Evolutionary conservation across 2,329 filamentous ascomycete genomes (phyloP).

Genomic region (Colletotrichum australisinense): DNA sequence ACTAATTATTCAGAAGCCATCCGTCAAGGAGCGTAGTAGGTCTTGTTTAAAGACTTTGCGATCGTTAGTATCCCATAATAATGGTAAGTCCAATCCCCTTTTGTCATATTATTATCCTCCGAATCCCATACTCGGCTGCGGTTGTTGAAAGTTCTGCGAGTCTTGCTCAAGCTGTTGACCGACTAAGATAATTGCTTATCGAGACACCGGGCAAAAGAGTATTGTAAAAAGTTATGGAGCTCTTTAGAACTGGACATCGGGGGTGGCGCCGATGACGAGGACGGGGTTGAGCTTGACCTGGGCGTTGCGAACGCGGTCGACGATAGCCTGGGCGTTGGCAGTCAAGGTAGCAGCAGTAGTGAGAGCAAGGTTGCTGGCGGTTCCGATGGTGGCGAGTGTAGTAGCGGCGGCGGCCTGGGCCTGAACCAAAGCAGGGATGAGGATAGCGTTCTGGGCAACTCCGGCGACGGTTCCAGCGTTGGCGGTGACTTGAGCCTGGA

Average conservation of each 20-base stretch:
- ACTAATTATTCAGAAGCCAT: slow-evolving; percentile 3
- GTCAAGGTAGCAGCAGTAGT: background rate
- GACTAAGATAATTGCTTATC: background rate
- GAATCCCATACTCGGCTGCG: background rate
- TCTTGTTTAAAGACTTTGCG: background rate
- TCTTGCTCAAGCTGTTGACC: background rate
- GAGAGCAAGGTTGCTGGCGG: background rate
- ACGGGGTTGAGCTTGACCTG: background rate
- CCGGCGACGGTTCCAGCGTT: background rate
- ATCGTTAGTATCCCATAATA: background rate
- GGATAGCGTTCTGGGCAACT: background rate
- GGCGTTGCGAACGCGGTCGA: slow-evolving; percentile 4
- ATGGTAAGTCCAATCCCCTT: background rate
- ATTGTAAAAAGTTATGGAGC: background rate
- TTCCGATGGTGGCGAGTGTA: background rate
- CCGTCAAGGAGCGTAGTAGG: slow-evolving; percentile 12
- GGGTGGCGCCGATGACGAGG: background rate
- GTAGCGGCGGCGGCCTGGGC: background rate
- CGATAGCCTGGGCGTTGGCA: background rate
- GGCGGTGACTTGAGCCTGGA: background rate
- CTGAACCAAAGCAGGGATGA: background rate
- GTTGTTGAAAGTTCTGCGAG: background rate
- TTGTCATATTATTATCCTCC: background rate
- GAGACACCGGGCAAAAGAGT: background rate
- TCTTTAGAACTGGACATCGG: background rate